These are phyloP conservation scores for Phanerodontia chrysosporium DNA, from an alignment of 768 basidiomycete genomes.

Conservation along the genomic window DNA sequence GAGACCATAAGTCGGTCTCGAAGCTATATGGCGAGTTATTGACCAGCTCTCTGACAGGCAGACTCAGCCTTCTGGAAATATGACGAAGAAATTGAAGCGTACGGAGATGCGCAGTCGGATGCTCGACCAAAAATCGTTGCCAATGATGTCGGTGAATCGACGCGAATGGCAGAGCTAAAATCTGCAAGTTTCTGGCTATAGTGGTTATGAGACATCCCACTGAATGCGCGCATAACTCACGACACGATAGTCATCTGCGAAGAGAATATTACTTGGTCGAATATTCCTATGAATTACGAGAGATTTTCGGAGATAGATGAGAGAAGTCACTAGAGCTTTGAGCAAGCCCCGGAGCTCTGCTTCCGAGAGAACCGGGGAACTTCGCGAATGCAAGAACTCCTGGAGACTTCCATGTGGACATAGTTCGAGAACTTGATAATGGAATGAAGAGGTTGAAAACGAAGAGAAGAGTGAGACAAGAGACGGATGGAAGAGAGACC, in stretches of 20 bases:
- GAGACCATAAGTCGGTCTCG: slow-evolving; percentile 43
- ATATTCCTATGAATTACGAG: slow-evolving; percentile 43
- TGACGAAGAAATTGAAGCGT: no score
- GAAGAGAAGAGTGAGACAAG: slow-evolving; percentile 42
- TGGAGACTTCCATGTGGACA: slow-evolving; percentile 38
- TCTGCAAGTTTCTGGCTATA: slow-evolving; percentile 39
- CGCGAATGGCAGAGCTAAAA: slow-evolving; percentile 34
- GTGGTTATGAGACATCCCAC: not conserved
- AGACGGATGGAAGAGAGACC: slow-evolving; percentile 44
- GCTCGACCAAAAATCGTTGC: slow-evolving; percentile 17
- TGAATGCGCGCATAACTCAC: slow-evolving; percentile 27
- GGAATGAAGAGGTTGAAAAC: slow-evolving; percentile 29
- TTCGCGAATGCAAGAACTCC: slow-evolving; percentile 25
- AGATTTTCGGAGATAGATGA: slow-evolving; percentile 40
- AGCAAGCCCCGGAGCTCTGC: slow-evolving; percentile 34
- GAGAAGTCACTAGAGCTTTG: slow-evolving; percentile 37
- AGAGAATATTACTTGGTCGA: slow-evolving; percentile 33
- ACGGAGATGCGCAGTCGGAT: slow-evolving; percentile 40
- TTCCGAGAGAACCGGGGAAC: slow-evolving; percentile 26
- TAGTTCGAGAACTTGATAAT: slow-evolving; percentile 42
- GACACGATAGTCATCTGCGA: slow-evolving; percentile 35
- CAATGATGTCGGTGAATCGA: slow-evolving; percentile 23
- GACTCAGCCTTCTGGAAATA: not conserved
- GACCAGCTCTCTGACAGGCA: slow-evolving; percentile 36
- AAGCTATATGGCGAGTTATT: slow-evolving; percentile 30